Evolutionary conservation across 169 alveolate species (phyloP).

Genomic region (Plasmodium ovale): DNA sequence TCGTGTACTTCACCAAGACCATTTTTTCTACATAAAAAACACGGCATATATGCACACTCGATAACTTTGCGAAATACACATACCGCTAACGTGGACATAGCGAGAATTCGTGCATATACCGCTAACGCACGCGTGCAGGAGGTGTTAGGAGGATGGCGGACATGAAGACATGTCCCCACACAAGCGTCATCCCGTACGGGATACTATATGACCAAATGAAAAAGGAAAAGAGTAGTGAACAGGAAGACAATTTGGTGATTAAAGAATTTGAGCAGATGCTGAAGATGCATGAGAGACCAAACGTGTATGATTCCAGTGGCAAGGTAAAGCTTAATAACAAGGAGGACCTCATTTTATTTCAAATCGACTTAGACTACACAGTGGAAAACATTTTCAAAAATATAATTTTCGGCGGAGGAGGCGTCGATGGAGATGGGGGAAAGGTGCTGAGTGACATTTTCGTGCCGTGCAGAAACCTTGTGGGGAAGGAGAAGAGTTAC

Average conservation of each 20-base stretch:
- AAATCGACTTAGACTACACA: constrained; percentile 61
- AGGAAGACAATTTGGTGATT: constrained; percentile 18
- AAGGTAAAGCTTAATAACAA: neutral
- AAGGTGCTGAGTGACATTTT: neutral
- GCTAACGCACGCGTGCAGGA: neutral
- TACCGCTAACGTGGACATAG: neutral
- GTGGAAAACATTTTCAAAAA: constrained; percentile 48
- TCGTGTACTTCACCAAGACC: too few species aligned
- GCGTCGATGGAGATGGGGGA: neutral
- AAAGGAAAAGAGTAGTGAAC: constrained; percentile 23
- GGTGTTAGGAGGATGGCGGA: constrained; percentile 1
- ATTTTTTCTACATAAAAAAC: neutral
- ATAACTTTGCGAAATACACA: neutral
- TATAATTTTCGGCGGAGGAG: constrained; percentile 23
- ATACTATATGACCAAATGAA: constrained; percentile 27
- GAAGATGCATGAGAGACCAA: constrained; percentile 38
- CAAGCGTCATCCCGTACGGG: constrained; percentile 68
- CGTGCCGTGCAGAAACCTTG: neutral
- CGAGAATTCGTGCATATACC: neutral
- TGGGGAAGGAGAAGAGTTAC: constrained; percentile 32
- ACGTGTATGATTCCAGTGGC: constrained; percentile 31
- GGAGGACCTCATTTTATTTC: constrained; percentile 31
- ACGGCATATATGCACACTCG: neutral
- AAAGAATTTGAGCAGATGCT: constrained; percentile 37
- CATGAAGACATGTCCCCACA: constrained; percentile 31